Base-by-base conservation (phyloP, 1,139 yeast species). In the Pichia norvegensis region DNA sequence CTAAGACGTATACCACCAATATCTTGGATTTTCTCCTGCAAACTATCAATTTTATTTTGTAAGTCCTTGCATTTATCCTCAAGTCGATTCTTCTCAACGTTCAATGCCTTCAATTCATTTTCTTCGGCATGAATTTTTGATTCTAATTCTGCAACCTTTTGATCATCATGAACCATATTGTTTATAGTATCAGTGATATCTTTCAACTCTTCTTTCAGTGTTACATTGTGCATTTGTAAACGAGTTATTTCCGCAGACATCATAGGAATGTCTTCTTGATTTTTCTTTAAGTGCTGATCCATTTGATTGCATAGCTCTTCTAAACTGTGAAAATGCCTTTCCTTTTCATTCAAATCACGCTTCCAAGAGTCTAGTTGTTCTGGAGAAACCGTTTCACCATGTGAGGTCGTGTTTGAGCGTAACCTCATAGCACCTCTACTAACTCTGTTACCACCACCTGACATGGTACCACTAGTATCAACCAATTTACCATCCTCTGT, bases 391-490 rank as follows among this genome's bases (percentile, higher is more conserved):
- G 67, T 61, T 4, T 64, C 53, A 2, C 36, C 46, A 7, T 44
- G 16, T 17, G 57, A 40, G 3, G 50, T 38, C 10, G 68, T 60
- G 10, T 67, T 59, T 3, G 72, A 67, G 6, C 63, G 58, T 29
- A 76, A 65, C 47, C 71, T 71, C 92, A 84, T 81, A 1, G 77
- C 79, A 8, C 94, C 94, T 44, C 70, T 70, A 16, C 77, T 72
- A 16, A 76, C 78, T 40, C 74, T 69, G 41, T 74, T 77, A 45
- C 97, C 97, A 65, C 99, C 99, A 58, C 99, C 99, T 43, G 95
- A 81, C 84, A 94, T 83, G 1, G 97, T 85, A 65, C 99, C 99
- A 2, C 95, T 85, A n/a, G 84, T 79, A 59, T 90, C 97, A 47
- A 94, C 92, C 31, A 92, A 70, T 56, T 87, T 85, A 29, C 99